These are phyloP conservation scores for Sporisorium graminicola DNA, from an alignment of 1,284 basidiomycete genomes.

Conservation along the genomic window DNA sequence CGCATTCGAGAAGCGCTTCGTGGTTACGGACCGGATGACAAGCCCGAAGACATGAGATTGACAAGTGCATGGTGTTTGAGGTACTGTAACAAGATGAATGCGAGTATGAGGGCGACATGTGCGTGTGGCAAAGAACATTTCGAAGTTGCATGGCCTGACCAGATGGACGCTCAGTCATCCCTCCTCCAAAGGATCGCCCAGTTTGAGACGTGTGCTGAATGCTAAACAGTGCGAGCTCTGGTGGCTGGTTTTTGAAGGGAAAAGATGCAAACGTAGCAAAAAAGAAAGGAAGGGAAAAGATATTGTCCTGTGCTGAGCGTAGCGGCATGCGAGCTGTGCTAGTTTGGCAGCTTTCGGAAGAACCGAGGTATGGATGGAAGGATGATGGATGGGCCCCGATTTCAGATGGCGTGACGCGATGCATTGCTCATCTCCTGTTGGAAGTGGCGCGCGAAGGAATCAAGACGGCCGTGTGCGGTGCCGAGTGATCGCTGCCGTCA, in stretches of 20 bases:
- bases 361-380: background rate
- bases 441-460: slow-evolving; percentile 28
- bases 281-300: background rate
- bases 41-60: background rate
- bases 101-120: background rate
- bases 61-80: slow-evolving; percentile 8
- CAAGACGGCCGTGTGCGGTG: slow-evolving; percentile 19
- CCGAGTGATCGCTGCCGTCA: slow-evolving; percentile 42
- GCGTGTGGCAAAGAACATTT: background rate
- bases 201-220: background rate
- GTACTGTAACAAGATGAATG: slow-evolving; percentile 31
- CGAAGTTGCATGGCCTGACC: background rate
- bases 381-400: background rate
- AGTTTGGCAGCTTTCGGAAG: background rate
- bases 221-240: background rate
- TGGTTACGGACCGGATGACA: background rate
- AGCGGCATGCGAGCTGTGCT: background rate
- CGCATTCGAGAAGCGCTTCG: background rate
- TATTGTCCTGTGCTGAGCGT: background rate
- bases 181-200: background rate
- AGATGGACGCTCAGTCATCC: background rate
- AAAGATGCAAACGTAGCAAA: background rate
- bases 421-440: background rate
- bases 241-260: background rate
- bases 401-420: background rate